phyloP scores from a whole-genome alignment of 169 alveolate species.

The Neospora caninum region DNA sequence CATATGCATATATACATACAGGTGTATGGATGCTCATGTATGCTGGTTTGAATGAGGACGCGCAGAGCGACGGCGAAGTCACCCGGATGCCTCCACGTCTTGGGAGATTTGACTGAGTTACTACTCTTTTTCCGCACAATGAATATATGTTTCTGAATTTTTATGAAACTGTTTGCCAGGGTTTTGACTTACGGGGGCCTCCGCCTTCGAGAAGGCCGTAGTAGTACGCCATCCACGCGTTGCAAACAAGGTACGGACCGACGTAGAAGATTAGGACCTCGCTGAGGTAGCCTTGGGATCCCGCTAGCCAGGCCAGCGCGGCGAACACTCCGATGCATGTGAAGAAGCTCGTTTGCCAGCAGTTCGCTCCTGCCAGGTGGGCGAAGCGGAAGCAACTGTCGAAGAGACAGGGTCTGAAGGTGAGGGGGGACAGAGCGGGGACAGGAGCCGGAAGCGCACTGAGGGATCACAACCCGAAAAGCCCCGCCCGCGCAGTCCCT shows the following conservation, averaged over 20 bases:
- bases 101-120: no score
- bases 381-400: constrained; percentile 2
- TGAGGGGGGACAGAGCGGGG: no score
- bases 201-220: constrained; percentile 43
- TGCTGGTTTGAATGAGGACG: neutral
- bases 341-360: neutral
- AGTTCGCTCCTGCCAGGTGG: neutral
- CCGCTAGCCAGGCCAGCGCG: neutral
- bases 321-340: neutral
- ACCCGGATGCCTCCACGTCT: no score
- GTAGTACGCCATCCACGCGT: constrained; percentile 59
- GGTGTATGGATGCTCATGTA: neutral
- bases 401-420: neutral
- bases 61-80: no score
- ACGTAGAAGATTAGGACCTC: constrained; percentile 56
- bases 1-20: neutral
- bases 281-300: constrained; percentile 32
- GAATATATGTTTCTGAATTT: no score
- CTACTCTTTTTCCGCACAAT: no score
- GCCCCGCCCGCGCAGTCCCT: no score
- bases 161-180: no score
- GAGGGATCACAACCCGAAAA: no score
- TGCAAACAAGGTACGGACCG: constrained; percentile 55
- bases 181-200: constrained; percentile 58
- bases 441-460: no score